Base-by-base conservation (phyloP, 179 eudicot genomes). In the Dionaea muscipula region DNA sequence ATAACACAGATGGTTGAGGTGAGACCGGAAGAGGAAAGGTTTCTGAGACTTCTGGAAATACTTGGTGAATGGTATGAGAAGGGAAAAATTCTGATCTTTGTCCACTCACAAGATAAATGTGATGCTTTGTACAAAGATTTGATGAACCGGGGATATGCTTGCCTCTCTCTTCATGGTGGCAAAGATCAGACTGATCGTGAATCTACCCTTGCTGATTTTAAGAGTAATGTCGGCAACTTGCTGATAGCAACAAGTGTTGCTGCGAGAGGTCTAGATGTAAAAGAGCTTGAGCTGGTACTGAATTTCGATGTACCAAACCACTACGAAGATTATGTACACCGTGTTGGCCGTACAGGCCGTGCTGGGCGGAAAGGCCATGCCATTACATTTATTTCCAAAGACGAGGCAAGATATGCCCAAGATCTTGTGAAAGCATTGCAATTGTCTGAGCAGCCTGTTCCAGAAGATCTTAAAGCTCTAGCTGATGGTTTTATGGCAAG, bases 51-150 rank as follows among this genome's bases (percentile, higher is more conserved):
- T n/a, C 38, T 89, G 28, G 97, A 89, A 64, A 51, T 89, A 20
- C 95, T 89, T 50, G 95, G 97, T 33, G 97, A 89, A 68, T 89
- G 97, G 97, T 89, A 75, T 39, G 96, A 88, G 64, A 88, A 88
- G 75, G 96, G 96, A 15, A 88, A 85, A 55, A 82, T 77, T 50
- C 60, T 88, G 66, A 71, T 88, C 37, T 88, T 88, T 63, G 96
- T 88, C 21, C 91, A 85, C 28, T 21, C 91, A 1, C 94, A 88
- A 56, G 94, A 88, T 43, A 88, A 82, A 63, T 88, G 96, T 46
- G 96, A 88, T 64, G 62, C 91, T 33, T 60, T 88, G 55, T 88
- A 85, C 55, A 75, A 71, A 49, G 84, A 82, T 59, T 69, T 88
- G 67, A 73, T 88, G 5, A 79, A 78, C 78, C 78, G 78, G 55